phyloP scores from a whole-genome alignment of 345 rosid genomes.

The Hibiscus syriacus region DNA sequence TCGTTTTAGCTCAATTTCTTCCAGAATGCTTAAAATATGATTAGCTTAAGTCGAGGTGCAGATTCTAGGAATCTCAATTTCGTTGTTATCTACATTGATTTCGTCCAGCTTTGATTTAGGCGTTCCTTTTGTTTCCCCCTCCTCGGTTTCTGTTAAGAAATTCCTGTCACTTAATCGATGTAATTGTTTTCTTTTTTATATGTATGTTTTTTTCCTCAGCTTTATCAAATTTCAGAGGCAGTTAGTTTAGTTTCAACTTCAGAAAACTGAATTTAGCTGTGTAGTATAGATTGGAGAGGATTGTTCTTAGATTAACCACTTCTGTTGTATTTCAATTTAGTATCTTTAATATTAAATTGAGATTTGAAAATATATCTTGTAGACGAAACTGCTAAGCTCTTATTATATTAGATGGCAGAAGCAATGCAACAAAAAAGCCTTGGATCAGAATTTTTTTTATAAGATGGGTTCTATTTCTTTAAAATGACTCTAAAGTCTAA shows the following conservation, averaged over 20 bases:
- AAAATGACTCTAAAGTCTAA: not conserved
- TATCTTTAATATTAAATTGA: not conserved
- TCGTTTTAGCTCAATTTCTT: conserved; percentile 1
- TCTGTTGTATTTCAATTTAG: not conserved
- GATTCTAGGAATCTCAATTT: not conserved
- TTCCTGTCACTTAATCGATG: too few species aligned
- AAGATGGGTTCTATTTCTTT: not conserved
- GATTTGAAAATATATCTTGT: not conserved
- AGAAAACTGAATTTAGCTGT: not conserved
- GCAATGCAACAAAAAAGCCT: not conserved
- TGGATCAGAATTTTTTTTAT: not conserved
- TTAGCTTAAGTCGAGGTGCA: not conserved
- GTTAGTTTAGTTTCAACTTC: not conserved
- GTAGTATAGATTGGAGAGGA: not conserved
- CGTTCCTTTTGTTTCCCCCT: not conserved
- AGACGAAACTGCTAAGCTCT: not conserved
- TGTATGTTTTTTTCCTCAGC: not conserved
- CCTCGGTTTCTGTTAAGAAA: not conserved
- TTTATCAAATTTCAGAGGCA: not conserved
- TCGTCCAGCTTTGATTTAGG: not conserved
- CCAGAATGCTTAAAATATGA: not conserved
- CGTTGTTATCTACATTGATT: not conserved
- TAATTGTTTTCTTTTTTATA: not conserved
- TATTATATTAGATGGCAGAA: not conserved
- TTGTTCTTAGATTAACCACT: not conserved